These are phyloP conservation scores for Chlorella sp. DNA, from an alignment of 139 green algal genomes.

Conservation along the genomic window DNA sequence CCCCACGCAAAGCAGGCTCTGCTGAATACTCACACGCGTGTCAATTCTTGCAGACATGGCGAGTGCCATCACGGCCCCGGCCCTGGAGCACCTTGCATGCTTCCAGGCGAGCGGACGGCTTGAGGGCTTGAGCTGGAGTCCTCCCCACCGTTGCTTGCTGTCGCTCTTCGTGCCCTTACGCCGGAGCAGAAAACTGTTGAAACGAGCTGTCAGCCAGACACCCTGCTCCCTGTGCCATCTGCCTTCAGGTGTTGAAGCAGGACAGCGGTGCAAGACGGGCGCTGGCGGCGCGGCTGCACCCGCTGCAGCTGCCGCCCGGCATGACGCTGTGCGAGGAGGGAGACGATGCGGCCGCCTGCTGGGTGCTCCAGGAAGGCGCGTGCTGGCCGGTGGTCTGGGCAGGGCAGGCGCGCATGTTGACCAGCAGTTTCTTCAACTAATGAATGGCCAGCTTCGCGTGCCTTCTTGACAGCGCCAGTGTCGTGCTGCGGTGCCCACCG, in stretches of 20 bases:
- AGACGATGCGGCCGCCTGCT: slow-evolving; percentile 13
- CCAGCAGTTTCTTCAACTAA: background rate
- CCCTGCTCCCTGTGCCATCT: too few species aligned
- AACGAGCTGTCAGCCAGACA: too few species aligned
- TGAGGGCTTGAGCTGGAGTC: too few species aligned
- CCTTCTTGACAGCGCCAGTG: background rate
- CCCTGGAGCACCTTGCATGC: background rate
- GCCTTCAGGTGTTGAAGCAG: too few species aligned
- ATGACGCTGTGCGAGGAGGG: slow-evolving; percentile 26
- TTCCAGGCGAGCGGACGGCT: background rate
- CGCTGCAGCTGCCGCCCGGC: background rate
- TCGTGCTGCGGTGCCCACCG: background rate
- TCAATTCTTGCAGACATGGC: slow-evolving; percentile 21
- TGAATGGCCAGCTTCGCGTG: background rate
- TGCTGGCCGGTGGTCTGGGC: too few species aligned
- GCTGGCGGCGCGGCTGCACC: background rate
- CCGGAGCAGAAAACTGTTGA: too few species aligned
- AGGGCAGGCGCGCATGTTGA: background rate
- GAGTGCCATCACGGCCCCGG: background rate
- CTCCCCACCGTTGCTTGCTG: too few species aligned
- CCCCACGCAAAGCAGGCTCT: too few species aligned
- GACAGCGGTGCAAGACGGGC: background rate
- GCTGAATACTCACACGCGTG: too few species aligned
- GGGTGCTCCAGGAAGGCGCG: slow-evolving; percentile 17
- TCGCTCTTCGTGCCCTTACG: too few species aligned